phyloP scores from a whole-genome alignment of 2,329 filamentous ascomycete species.

The Aspergillus sp. region DNA sequence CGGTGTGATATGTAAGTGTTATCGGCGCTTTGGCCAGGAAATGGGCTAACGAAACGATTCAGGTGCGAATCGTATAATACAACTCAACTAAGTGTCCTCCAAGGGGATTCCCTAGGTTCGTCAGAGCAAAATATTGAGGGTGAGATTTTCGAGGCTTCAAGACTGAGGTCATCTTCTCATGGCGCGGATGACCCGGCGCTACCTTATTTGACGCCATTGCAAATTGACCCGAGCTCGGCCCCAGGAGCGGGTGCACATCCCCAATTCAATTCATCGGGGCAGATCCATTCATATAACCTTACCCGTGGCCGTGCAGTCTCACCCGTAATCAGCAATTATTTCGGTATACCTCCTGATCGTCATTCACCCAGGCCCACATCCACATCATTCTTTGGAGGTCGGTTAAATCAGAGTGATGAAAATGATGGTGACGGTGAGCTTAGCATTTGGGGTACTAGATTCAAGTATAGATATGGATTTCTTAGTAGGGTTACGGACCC shows the following conservation, averaged over 20 bases:
- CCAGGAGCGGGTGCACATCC: slow-evolving; percentile 20
- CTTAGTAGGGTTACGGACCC: slow-evolving; percentile 29
- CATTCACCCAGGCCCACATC: slow-evolving; percentile 30
- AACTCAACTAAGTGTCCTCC: slow-evolving; percentile 41
- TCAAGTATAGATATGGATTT: slow-evolving; percentile 39
- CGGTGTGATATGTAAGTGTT: slow-evolving; percentile 67
- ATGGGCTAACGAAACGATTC: slow-evolving; percentile 11
- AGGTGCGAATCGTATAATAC: slow-evolving; percentile 51
- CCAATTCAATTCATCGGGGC: slow-evolving; percentile 22
- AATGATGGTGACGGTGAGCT: slow-evolving; percentile 58
- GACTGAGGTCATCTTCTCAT: slow-evolving; percentile 29
- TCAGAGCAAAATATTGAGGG: slow-evolving; percentile 27
- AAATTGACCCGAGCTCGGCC: slow-evolving; percentile 28
- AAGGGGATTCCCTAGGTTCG: slow-evolving; percentile 27
- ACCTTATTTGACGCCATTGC: slow-evolving; percentile 24
- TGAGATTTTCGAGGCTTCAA: slow-evolving; percentile 15
- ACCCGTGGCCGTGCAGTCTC: slow-evolving; percentile 42
- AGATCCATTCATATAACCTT: slow-evolving; percentile 35
- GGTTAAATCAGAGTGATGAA: slow-evolving; percentile 20
- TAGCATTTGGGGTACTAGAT: slow-evolving; percentile 57
- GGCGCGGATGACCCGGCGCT: slow-evolving; percentile 23
- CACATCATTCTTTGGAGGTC: slow-evolving; percentile 28
- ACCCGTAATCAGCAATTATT: slow-evolving; percentile 47
- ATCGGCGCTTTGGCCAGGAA: neutral
- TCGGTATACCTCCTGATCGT: slow-evolving; percentile 40